Base-by-base conservation (phyloP, 192 early-diverging fungal species). In the Diversispora epigaea region DNA sequence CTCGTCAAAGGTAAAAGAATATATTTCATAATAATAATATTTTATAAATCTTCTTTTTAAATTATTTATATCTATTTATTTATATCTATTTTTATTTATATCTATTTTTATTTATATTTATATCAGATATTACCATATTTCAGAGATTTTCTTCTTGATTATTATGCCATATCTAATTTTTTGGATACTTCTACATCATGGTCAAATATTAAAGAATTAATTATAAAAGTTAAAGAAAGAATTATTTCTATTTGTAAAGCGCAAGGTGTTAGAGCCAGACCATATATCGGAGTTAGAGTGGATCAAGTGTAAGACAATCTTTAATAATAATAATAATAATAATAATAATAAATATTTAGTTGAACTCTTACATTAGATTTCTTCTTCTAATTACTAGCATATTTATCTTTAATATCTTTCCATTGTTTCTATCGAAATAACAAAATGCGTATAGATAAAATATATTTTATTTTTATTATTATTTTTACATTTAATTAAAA, bases 321-420 rank as follows among this genome's bases (percentile, higher is more conserved):
- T n/a, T n/a, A n/a, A n/a, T n/a, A n/a, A n/a, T n/a, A n/a, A n/a
- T n/a, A n/a, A 32, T 32, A 32, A 32, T 32, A 32, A 32, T 32
- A 32, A 32, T 32, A 32, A 32, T 32, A 32, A 32, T 32, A 32
- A 32, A 32, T 32, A 32, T 32, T 32, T 32, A 32, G 25, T 32
- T 32, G 25, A 32, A 32, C 25, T 32, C 25, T 32, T 32, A 32
- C 25, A 32, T 32, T 32, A 32, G 2, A 32, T 32, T 32, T 32
- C 25, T 22, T n/a, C 1, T 60, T 60, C 9, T 60, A 22, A 60
- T 11, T 60, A 17, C 8, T 47, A 55, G 73, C 73, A 81, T 89
- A 93, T 81, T 89, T 89, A 82, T 83, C 79, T 71, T 89, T 83
- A 77, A 93, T 92, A 73, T 93, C 92, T 85, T 93, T 91, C 90